phyloP scores from a whole-genome alignment of 352 stramenopile species.

The Globisporangium heterothallicum region DNA sequence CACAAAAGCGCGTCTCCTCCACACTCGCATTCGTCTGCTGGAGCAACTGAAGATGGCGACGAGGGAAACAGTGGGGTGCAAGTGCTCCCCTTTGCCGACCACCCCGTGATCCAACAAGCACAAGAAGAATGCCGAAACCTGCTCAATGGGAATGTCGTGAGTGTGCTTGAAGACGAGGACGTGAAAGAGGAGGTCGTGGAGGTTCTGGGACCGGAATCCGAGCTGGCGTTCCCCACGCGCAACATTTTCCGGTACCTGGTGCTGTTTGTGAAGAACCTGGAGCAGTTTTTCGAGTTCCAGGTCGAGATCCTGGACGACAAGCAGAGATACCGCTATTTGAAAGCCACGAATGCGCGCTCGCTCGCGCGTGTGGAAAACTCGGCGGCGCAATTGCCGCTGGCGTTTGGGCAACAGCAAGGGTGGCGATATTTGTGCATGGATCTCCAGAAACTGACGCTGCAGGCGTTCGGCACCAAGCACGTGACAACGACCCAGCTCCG shows the following conservation, averaged over 20 bases:
- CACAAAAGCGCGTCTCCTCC: not conserved
- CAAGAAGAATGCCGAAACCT: slow-evolving; percentile 58
- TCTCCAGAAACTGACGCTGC: slow-evolving; percentile 54
- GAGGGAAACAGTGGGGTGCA: slow-evolving; percentile 14
- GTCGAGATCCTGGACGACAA: slow-evolving; percentile 66
- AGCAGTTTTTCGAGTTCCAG: slow-evolving; percentile 67
- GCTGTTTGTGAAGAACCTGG: slow-evolving; percentile 78
- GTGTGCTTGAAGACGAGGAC: slow-evolving; percentile 61
- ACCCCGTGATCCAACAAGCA: slow-evolving; percentile 43
- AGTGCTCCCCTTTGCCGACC: slow-evolving; percentile 39
- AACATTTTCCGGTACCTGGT: slow-evolving; percentile 81
- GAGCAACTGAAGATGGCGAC: not conserved
- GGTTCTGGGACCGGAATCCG: slow-evolving; percentile 53
- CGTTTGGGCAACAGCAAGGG: slow-evolving; percentile 30
- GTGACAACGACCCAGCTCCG: slow-evolving; percentile 66
- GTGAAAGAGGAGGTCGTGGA: slow-evolving; percentile 81
- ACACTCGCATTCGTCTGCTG: not conserved
- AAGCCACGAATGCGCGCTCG: slow-evolving; percentile 63
- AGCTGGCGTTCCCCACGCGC: slow-evolving; percentile 58
- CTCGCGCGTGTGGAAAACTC: slow-evolving; percentile 50
- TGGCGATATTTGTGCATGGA: slow-evolving; percentile 80
- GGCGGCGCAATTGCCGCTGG: slow-evolving; percentile 57
- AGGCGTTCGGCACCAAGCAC: slow-evolving; percentile 70
- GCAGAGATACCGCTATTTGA: slow-evolving; percentile 56
- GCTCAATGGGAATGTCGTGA: slow-evolving; percentile 62